A percentile compares a stretch with the other conserved stretches of the same genome.
phyloP scores from a whole-genome alignment of 2,329 filamentous ascomycete species.

The Boeremia exigua region DNA sequence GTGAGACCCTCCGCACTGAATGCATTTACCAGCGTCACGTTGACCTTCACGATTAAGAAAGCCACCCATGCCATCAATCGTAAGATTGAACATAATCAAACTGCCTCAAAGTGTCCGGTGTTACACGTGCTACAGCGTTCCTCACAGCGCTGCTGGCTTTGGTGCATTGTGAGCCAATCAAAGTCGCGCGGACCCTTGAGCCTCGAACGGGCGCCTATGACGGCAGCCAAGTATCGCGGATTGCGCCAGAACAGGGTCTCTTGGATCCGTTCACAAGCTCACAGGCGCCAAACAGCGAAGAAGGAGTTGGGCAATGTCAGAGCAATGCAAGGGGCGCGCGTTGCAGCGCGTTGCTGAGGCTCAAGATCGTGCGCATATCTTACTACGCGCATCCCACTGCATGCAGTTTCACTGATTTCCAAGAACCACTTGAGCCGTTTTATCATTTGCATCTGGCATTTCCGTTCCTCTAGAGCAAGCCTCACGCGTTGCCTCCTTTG shows the following conservation, averaged over 20 bases:
- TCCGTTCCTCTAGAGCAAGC: conserved; percentile 2
- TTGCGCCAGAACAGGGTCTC: conserved; percentile 28
- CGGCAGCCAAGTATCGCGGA: conserved; percentile 35
- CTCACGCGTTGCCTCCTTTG: conserved; percentile 22
- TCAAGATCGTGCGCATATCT: conserved; percentile 3
- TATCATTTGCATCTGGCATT: conserved; percentile 17
- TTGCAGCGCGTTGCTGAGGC: conserved; percentile 6
- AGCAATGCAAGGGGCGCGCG: conserved; percentile 14
- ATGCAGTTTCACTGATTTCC: no score
- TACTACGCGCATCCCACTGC: not conserved
- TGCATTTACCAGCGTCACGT: not conserved
- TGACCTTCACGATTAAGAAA: no score
- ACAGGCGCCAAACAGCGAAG: conserved; percentile 24
- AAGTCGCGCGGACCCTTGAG: conserved; percentile 14
- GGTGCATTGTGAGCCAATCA: conserved; percentile 34
- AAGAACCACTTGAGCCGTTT: conserved; percentile 5
- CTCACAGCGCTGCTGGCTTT: conserved; percentile 14
- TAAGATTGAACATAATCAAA: no score
- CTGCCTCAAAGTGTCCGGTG: not conserved
- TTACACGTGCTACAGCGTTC: not conserved
- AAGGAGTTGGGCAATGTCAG: not conserved
- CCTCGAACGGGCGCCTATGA: conserved; percentile 31
- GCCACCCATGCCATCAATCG: no score
- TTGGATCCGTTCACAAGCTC: conserved; percentile 18
- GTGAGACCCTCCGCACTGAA: not conserved